Conservation (phyloP, 2,329 filamentous ascomycete species). For the Trichothecium sympodiale region DNA sequence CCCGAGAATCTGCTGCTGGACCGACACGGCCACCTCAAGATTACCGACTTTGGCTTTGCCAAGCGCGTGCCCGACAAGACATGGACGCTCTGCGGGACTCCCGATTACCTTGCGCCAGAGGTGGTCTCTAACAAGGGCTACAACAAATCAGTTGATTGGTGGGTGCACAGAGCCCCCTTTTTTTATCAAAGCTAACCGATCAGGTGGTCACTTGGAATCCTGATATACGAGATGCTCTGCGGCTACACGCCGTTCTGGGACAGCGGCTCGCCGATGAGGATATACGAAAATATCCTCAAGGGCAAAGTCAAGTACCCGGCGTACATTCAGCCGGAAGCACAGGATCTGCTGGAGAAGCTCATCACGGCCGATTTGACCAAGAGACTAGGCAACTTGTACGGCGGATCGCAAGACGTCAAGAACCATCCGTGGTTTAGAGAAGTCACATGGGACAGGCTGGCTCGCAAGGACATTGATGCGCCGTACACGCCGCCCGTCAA, state of each 20-base stretch:
- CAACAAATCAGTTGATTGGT: slow-evolving; percentile 99
- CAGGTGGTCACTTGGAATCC: slow-evolving; percentile 96
- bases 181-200: slow-evolving; percentile 6
- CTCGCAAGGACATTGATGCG: slow-evolving; percentile 94
- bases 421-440: slow-evolving; percentile 93
- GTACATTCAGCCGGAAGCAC: slow-evolving; percentile 89
- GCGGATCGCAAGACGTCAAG: slow-evolving; percentile 86
- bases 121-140: slow-evolving; percentile 99
- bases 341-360: slow-evolving; percentile 81
- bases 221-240: slow-evolving; percentile 99
- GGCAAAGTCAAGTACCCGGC: slow-evolving; percentile 93
- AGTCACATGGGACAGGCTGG: slow-evolving; percentile 92
- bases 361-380: slow-evolving; percentile 95
- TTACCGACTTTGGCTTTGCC: slow-evolving; percentile 96
- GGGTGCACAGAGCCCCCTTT: slow-evolving; percentile 34
- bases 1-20: slow-evolving; percentile 89
- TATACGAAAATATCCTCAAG: slow-evolving; percentile 97
- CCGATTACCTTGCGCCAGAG: slow-evolving; percentile 93
- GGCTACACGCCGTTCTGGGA: slow-evolving; percentile 99
- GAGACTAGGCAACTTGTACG: slow-evolving; percentile 85
- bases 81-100: slow-evolving; percentile 95
- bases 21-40: slow-evolving; percentile 88
- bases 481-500: slow-evolving; percentile 95
- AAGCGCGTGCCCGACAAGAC: slow-evolving; percentile 98
- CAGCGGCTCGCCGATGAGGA: slow-evolving; percentile 93